These are phyloP conservation scores for Pisolithus albus DNA, from an alignment of 768 basidiomycete genomes.

Conservation along the genomic window DNA sequence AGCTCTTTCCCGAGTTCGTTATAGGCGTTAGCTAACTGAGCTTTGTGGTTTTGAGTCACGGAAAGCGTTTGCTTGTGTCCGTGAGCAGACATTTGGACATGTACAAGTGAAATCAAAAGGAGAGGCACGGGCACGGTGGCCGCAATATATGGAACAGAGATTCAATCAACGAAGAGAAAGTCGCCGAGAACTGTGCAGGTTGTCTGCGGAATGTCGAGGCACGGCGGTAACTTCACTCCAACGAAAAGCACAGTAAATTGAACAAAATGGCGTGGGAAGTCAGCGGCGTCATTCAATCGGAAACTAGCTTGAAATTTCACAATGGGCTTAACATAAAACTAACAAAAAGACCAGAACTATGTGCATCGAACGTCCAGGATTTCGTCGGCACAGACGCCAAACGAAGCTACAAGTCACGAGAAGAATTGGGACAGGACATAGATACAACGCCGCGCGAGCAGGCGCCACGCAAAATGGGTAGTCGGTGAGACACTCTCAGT, in stretches of 20 bases:
- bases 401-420: slow-evolving; percentile 15
- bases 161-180: slow-evolving; percentile 6
- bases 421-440: slow-evolving; percentile 32
- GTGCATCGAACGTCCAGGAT: slow-evolving; percentile 14
- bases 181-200: slow-evolving; percentile 1
- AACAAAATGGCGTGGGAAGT: background rate
- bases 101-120: slow-evolving; percentile 26
- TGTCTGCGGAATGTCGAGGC: background rate
- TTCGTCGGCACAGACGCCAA: slow-evolving; percentile 3
- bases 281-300: background rate
- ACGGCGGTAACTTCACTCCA: background rate
- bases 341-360: background rate
- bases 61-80: slow-evolving; percentile 59
- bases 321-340: background rate
- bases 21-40: slow-evolving; percentile 90
- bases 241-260: background rate
- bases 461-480: slow-evolving; percentile 10
- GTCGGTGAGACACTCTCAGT: slow-evolving; percentile 24
- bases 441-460: slow-evolving; percentile 37
- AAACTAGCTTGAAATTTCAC: background rate
- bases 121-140: slow-evolving; percentile 30
- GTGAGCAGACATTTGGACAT: slow-evolving; percentile 40
- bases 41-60: slow-evolving; percentile 70
- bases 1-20: slow-evolving; percentile 96
- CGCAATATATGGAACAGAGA: slow-evolving; percentile 18